phyloP scores from a whole-genome alignment of 2,329 filamentous ascomycete genomes.

The Phaeosphaeria sp. region DNA sequence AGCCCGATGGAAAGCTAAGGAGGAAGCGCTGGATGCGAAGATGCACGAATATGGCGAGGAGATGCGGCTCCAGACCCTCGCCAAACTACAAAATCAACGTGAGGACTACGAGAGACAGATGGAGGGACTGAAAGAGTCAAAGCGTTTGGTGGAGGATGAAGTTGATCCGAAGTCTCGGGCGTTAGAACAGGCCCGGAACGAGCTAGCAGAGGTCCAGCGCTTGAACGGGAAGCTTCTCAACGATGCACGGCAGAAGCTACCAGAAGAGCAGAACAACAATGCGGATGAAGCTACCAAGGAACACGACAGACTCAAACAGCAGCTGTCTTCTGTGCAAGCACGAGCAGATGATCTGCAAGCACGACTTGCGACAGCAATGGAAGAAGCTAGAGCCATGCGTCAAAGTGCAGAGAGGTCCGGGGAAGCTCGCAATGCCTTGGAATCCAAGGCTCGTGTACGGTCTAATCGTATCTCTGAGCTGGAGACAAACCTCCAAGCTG shows the following conservation, averaged over 20 bases:
- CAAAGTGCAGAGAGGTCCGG: constrained; percentile 25
- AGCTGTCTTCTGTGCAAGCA: constrained; percentile 31
- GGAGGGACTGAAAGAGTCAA: constrained; percentile 21
- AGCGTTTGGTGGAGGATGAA: constrained; percentile 19
- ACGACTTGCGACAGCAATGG: constrained; percentile 33
- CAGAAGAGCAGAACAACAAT: background rate
- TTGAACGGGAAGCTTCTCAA: constrained; percentile 17
- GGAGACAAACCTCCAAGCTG: constrained; percentile 27
- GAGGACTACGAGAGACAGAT: constrained; percentile 32
- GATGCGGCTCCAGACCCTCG: constrained; percentile 29
- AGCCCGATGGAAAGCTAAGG: constrained; percentile 21
- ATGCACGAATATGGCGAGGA: constrained; percentile 38
- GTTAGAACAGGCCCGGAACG: constrained; percentile 21
- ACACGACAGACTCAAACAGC: constrained; percentile 19
- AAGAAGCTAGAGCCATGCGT: constrained; percentile 32
- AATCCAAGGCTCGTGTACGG: constrained; percentile 14
- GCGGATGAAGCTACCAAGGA: constrained; percentile 12
- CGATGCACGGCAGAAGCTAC: constrained; percentile 6
- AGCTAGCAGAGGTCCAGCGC: constrained; percentile 18
- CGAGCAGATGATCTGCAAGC: constrained; percentile 33
- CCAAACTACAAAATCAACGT: constrained; percentile 35
- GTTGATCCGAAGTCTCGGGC: constrained; percentile 11
- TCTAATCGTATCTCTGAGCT: constrained; percentile 25
- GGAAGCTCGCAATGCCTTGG: constrained; percentile 9
- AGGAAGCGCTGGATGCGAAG: constrained; percentile 26